Conservation (phyloP, 23 red algal genomes). For the Cyanidium caldarium region DNA sequence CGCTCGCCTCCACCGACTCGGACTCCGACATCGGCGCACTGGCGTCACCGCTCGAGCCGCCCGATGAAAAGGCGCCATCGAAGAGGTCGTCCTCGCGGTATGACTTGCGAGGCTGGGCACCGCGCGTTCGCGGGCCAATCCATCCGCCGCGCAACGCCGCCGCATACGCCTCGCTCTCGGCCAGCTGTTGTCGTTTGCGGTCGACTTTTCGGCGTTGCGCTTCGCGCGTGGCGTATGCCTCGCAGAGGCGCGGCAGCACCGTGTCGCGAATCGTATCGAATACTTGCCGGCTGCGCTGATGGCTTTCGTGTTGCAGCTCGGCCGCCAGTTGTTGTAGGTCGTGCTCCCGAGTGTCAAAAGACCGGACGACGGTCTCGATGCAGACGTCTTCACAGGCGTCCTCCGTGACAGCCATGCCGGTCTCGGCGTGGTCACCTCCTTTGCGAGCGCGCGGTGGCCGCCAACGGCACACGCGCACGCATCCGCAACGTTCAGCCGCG, state of each 20-base stretch:
- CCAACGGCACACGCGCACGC: background rate
- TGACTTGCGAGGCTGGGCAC: background rate
- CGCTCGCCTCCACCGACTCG: too few relatives aligned
- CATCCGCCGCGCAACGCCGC: background rate
- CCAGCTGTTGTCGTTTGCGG: background rate
- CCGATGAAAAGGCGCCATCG: background rate
- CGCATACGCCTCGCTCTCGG: background rate
- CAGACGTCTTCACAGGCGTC: background rate
- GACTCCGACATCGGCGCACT: too few relatives aligned
- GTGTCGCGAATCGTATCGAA: too few relatives aligned
- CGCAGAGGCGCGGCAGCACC: background rate
- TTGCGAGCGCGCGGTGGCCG: background rate
- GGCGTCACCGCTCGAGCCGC: too few relatives aligned
- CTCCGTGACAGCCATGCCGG: background rate
- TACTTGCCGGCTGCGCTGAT: too few relatives aligned
- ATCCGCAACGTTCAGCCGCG: background rate
- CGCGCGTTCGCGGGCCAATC: background rate
- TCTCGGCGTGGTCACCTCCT: background rate
- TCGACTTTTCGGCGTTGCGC: background rate
- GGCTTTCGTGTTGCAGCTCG: too few relatives aligned
- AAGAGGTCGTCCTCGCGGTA: slow-evolving; percentile 2
- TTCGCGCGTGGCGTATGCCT: background rate
- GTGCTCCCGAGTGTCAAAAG: background rate
- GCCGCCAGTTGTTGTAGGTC: too few relatives aligned
- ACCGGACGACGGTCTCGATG: background rate